Evolutionary conservation across 148 eudicot species (phyloP), one percentile per base, ranked within the genome.

Genomic region (Vaccinium corymbosum): DNA sequence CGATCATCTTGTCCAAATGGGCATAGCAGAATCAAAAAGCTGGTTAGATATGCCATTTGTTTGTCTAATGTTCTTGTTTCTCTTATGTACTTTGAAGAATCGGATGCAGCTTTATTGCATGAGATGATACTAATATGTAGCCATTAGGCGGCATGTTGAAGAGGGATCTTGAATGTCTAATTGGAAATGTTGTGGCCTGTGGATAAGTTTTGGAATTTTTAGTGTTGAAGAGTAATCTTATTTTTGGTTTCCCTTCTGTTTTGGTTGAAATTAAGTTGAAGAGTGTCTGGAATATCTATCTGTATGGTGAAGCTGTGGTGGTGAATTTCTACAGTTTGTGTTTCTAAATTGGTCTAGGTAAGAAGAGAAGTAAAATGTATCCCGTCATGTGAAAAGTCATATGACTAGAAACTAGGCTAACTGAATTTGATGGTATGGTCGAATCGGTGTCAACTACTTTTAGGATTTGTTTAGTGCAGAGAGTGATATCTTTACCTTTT

Each of bases 1-100:
- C 93, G 98, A 13, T 81, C 91, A 16, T 81, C 91, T 57, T 95
- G 92, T 73, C 92, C 90, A 29, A 95, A 92, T 86, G 94, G 98
- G 50, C 91, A 90, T 83, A 94, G 98, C 87, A 89, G 92, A 90
- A 86, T 86, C 84, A 93, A 90, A 83, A 83, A 93, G 55, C 91
- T 90, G 98, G 98, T 95, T 8, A 78, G 81, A 81, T 49, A 72
- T 83, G 19, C 5, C 48, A 76, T 48, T 70, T 82, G 14, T 64
- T 9, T 25, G 64, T 38, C 25, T 57, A 17, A 3, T 19, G 13
- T 17, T 70, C 2, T 81, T 50, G 62, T 82, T 82, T 10, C 11
- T 82, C 11, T 51, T 15, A 15, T 66, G 25, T 82, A 19, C 62
- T 66, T 66, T 71, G 29, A 19, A 82, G 4, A 2, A 52, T 68